A percentile compares a stretch with the other conserved stretches of the same genome.
phyloP scores from a whole-genome alignment of 2,329 filamentous ascomycete genomes.

The Capronia epimyces region DNA sequence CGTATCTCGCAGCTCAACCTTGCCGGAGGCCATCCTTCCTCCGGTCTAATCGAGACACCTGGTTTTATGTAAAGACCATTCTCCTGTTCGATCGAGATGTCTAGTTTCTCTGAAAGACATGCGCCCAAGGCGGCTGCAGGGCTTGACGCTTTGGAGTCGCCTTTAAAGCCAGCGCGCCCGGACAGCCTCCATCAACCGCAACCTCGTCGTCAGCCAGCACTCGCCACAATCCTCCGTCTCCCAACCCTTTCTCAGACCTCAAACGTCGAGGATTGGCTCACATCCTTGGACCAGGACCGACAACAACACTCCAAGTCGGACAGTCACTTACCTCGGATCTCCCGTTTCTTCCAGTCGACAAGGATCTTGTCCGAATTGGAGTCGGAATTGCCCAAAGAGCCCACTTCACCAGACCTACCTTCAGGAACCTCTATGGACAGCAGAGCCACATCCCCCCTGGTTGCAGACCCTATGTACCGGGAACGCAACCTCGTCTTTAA shows the following conservation, averaged over 20 bases:
- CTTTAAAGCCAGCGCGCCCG: background rate
- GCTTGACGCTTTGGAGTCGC: background rate
- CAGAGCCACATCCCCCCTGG: background rate
- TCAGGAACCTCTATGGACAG: background rate
- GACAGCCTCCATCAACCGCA: constrained; percentile 3
- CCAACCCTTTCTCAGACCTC: background rate
- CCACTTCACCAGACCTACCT: background rate
- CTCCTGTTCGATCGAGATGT: background rate
- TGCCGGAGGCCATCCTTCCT: background rate
- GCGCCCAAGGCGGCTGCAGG: constrained; percentile 1
- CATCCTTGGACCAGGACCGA: background rate
- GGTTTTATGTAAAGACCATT: background rate
- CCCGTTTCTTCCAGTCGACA: background rate
- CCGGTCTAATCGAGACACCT: background rate
- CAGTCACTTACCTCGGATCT: background rate
- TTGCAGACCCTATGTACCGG: background rate
- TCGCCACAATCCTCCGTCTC: background rate
- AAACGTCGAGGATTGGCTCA: background rate
- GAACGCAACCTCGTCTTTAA: background rate
- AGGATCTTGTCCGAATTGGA: background rate
- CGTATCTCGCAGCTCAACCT: background rate
- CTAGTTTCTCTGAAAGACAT: constrained; percentile 1
- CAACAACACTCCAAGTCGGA: background rate
- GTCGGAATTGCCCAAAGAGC: background rate
- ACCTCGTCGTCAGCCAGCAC: background rate